Evolutionary conservation across 2,329 filamentous ascomycete genomes (phyloP), one percentile per base, ranked within the genome.

Genomic region (Metarhizium sp.): DNA sequence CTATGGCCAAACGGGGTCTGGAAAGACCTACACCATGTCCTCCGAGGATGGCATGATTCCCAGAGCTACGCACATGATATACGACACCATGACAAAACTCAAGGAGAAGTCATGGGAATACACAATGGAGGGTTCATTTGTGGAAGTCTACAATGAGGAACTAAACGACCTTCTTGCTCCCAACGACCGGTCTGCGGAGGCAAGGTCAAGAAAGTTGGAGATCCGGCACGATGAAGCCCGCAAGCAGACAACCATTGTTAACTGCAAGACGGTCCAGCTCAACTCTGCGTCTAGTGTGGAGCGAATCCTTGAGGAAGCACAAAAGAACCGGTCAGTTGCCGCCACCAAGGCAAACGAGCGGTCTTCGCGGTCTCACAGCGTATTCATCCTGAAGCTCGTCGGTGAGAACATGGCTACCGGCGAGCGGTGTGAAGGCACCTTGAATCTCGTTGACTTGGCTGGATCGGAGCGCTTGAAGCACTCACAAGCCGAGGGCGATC

Each of bases 131-230:
- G 94, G 94, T 6, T 92, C 86, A 55, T 99, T 99, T 66, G 85
- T 97, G 14, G 94, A 99, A 67, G 94, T 99, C 6, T 99, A 99
- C 80, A 97, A 99, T 60, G 94, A 99, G 68, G 94, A 95, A 59
- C 79, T 99, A 59, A 91, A 96, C 67, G 94, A 99, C 68, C 74
- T 99, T 14, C 80, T 99, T 13, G 74, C 75, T 0, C 71, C 77
- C 1, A 69, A 68, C 48, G 70, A 75, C 3, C 82, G 86, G 0
- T 85, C 87, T 54, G 79, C 86, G 20, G 78, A 90, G 52, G 83
- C 86, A 59, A 90, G 87, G 73, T 81, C 63, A 2, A 90, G 87
- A 72, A 95, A 90, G 72, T 86, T 92, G 51, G 90, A 95, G 64
- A 92, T 96, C 56, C 84, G 88, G 2, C 94, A 97, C 62, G 92